Percentiles rank a stretch among this genome's conserved stretches.
Conservation (phyloP, 1,139 yeast genomes). For the Kluyveromyces sp. region DNA sequence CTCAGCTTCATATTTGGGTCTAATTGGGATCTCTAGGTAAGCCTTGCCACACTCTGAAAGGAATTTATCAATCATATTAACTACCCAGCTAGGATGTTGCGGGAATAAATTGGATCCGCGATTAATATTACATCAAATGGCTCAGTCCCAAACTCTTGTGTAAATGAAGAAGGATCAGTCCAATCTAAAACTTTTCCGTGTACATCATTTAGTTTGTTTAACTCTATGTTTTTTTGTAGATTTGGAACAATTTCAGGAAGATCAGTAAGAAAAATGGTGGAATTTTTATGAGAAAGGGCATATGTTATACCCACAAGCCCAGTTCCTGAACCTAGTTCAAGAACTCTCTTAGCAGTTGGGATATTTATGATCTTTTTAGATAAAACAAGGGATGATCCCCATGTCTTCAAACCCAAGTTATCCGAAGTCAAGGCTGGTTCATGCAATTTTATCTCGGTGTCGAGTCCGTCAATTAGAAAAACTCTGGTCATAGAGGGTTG, state of each 20-base stretch:
- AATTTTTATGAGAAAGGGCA: constrained; percentile 23
- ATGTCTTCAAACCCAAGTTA: constrained; percentile 83
- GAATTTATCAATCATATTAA: constrained; percentile 44
- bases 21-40: constrained; percentile 65
- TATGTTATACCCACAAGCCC: constrained; percentile 79
- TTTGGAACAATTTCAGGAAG: constrained; percentile 70
- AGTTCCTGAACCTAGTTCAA: constrained; percentile 92
- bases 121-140: constrained; percentile 54
- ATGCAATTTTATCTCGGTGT: constrained; percentile 38
- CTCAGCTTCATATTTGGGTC: constrained; percentile 60
- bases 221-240: constrained; percentile 45
- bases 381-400: constrained; percentile 85
- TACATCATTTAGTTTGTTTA: constrained; percentile 37
- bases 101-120: constrained; percentile 88
- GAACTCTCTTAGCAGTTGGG: constrained; percentile 28
- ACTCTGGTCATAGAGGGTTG: constrained; percentile 61
- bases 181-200: constrained; percentile 63
- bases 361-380: constrained; percentile 38
- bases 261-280: constrained; percentile 60
- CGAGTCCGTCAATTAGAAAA: constrained; percentile 34
- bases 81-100: constrained; percentile 70
- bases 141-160: constrained; percentile 22
- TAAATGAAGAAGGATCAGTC: constrained; percentile 48
- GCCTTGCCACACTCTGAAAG: constrained; percentile 39
- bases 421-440: constrained; percentile 89